Base-by-base conservation (phyloP, 2,329 filamentous ascomycete genomes). In the Aspergillus aculeatus region DNA sequence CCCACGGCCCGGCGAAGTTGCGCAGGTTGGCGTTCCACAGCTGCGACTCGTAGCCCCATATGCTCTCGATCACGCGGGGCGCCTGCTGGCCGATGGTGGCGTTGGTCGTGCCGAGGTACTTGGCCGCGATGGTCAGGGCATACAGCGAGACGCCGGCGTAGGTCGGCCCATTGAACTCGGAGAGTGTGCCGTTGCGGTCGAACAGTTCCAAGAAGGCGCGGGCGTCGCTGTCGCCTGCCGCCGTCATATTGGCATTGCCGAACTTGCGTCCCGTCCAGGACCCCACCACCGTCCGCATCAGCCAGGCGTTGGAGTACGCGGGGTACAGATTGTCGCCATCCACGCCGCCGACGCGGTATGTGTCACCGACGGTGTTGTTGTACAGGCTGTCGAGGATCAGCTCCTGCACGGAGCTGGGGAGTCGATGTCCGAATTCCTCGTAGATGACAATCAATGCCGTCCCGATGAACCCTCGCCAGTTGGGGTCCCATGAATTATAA, bases 1-100 rank as follows among this genome's bases (percentile, higher is more conserved):
- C 86, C 86, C 86, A 88, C 0, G 86, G 86, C 0, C 86, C 86
- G 2, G 85, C 85, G 51, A 87, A 79, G 61, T 88, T 88, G 63
- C 80, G 82, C 73, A 88, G 71, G 2, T 80, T 78, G 0, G 85
- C 81, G 56, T 87, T 83, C 77, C 84, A 88, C 1, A 88, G 77
- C 50, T 80, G 64, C 0, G 78, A 77, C 1, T 84, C 75, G 3
- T 79, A 76, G 4, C 78, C 73, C 85, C 84, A 88, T 0, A 81
- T 85, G 14, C 80, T 69, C 4, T 71, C 62, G 19, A 87, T 77
- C 79, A 87, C 85, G 4, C 75, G 73, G 0, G 78, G 75, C 0
- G 80, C 84, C 56, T 83, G 78, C 54, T 80, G 70, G 11, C 78
- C 74, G 80, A 88, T 84, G 29, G 85, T 66, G 0, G 84, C 85